Percentiles rank a stretch among this genome's conserved stretches.
Evolutionary conservation across 2,329 filamentous ascomycete genomes (phyloP).

Genomic region (Cladosporium velox): DNA sequence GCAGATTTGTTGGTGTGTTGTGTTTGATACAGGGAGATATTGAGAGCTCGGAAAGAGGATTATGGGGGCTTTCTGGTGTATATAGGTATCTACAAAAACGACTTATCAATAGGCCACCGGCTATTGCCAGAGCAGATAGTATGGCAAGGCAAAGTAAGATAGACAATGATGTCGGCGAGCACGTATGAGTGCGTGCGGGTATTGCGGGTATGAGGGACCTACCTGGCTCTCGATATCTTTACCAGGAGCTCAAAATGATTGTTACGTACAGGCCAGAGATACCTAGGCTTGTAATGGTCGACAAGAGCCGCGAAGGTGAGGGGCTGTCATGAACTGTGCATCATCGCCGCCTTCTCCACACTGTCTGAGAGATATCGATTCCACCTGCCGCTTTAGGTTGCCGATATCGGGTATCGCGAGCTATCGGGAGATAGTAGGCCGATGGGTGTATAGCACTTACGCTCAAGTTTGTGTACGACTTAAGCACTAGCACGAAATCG

Average conservation of each 20-base stretch:
- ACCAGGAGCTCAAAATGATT: neutral
- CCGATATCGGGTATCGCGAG: constrained; percentile 1
- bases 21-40: neutral
- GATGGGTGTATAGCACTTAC: neutral
- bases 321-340: neutral
- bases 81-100: neutral
- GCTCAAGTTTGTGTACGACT: too few species aligned
- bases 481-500: too few species aligned
- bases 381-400: constrained; percentile 13
- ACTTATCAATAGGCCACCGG: constrained; percentile 13
- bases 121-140: constrained; percentile 4
- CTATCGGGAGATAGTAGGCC: neutral
- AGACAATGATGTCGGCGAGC: constrained; percentile 6
- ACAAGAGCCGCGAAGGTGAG: constrained; percentile 11
- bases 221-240: neutral
- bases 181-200: constrained; percentile 7
- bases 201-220: constrained; percentile 12
- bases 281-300: neutral
- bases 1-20: neutral
- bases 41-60: neutral
- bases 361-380: neutral
- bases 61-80: neutral
- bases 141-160: constrained; percentile 5
- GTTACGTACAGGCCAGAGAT: constrained; percentile 13
- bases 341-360: constrained; percentile 2